phyloP scores from a whole-genome alignment of 805 yeast species.

The Clavispora carvajalis region DNA sequence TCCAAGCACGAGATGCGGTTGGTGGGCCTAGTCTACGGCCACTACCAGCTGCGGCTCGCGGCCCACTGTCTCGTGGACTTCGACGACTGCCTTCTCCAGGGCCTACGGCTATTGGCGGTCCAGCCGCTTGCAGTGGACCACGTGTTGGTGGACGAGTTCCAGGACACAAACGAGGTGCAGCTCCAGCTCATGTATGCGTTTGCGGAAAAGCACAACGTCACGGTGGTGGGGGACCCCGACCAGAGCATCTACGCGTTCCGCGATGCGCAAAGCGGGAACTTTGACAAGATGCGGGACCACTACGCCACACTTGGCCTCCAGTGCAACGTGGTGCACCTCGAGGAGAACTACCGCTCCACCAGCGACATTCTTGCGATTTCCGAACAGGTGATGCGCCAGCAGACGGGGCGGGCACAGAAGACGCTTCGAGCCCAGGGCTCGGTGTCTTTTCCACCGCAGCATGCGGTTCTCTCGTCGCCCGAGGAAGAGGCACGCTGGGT shows the following conservation, averaged over 20 bases:
- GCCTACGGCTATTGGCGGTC: constrained; percentile 42
- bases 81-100: constrained; percentile 69
- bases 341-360: constrained; percentile 80
- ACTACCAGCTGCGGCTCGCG: constrained; percentile 47
- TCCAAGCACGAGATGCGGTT: constrained; percentile 9
- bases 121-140: constrained; percentile 48
- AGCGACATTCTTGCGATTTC: constrained; percentile 59
- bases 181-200: constrained; percentile 56
- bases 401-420: constrained; percentile 41
- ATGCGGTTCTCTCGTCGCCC: constrained; percentile 33
- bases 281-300: constrained; percentile 46
- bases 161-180: constrained; percentile 82
- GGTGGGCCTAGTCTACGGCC: constrained; percentile 36
- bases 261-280: constrained; percentile 68
- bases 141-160: constrained; percentile 89
- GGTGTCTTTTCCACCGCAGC: constrained; percentile 43
- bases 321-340: constrained; percentile 41
- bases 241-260: constrained; percentile 91
- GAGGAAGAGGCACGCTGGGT: constrained; percentile 56
- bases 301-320: constrained; percentile 17
- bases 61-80: constrained; percentile 57
- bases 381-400: constrained; percentile 60
- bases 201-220: constrained; percentile 47
- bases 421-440: constrained; percentile 43
- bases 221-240: constrained; percentile 95